These are phyloP conservation scores for Artemisia argyi DNA, from an alignment of 129 eudicot species.

Conservation along the genomic window DNA sequence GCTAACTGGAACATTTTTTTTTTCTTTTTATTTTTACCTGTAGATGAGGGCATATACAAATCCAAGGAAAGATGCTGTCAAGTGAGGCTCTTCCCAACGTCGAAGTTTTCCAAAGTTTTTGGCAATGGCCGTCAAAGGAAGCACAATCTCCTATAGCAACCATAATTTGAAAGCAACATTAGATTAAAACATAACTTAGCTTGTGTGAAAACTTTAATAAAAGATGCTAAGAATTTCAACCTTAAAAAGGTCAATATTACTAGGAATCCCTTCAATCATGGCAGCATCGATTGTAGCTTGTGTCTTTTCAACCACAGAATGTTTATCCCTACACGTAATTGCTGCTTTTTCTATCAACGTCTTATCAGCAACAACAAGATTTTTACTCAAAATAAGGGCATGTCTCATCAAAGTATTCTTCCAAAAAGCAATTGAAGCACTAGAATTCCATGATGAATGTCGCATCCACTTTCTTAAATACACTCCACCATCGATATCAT, in stretches of 20 bases:
- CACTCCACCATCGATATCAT: constrained; percentile 86
- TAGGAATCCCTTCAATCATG: constrained; percentile 97
- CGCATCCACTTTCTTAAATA: constrained; percentile 84
- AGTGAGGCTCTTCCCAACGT: constrained; percentile 85
- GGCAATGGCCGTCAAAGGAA: constrained; percentile 65
- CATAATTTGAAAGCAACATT: constrained; percentile 15
- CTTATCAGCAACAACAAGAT: constrained; percentile 76
- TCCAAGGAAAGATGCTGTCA: constrained; percentile 82
- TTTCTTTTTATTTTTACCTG: constrained; percentile 41
- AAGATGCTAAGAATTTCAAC: constrained; percentile 35
- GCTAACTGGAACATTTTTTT: no score
- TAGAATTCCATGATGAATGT: constrained; percentile 82
- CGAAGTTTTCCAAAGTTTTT: constrained; percentile 62
- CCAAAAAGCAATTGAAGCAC: constrained; percentile 77
- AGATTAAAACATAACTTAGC: constrained; percentile 11
- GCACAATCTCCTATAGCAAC: constrained; percentile 65
- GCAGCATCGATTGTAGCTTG: constrained; percentile 98
- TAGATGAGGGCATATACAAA: constrained; percentile 63
- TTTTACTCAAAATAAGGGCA: constrained; percentile 72
- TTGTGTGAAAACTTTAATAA: not conserved
- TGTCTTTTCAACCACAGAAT: constrained; percentile 68
- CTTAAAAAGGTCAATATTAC: constrained; percentile 97
- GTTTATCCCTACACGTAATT: constrained; percentile 56
- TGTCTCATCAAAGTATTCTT: constrained; percentile 44
- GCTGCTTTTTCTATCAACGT: constrained; percentile 75